Evolutionary conservation across 2,329 filamentous ascomycete genomes (phyloP).

Genomic region (Hypoxylon rubiginosum): DNA sequence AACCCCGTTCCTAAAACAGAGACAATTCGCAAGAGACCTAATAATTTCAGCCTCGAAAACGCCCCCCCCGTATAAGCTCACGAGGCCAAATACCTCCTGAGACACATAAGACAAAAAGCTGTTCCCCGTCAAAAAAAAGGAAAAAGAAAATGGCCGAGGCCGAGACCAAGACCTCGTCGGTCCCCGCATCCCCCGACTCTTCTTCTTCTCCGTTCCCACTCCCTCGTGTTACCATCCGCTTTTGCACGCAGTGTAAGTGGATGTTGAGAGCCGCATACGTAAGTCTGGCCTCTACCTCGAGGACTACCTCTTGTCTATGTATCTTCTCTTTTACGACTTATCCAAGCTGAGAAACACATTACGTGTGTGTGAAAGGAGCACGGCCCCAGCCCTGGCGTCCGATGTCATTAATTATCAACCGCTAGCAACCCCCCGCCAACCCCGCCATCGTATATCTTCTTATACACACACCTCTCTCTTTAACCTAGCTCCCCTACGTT

Average conservation of each 20-base stretch:
- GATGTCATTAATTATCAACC: constrained; percentile 5
- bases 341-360: constrained; percentile 8
- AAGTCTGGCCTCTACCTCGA: constrained; percentile 52
- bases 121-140: background rate
- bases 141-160: constrained; percentile 45
- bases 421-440: constrained; percentile 6
- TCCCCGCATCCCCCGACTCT: constrained; percentile 37
- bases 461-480: background rate
- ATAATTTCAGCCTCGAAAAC: background rate
- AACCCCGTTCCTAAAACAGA: constrained; percentile 1
- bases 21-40: constrained; percentile 1
- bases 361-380: no score
- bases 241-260: constrained; percentile 96
- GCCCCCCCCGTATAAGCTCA: background rate
- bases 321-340: constrained; percentile 5
- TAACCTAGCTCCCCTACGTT: no score
- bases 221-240: constrained; percentile 87
- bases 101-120: background rate
- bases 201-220: constrained; percentile 59
- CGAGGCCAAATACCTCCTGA: background rate
- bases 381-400: background rate
- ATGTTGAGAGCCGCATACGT: constrained; percentile 89
- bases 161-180: constrained; percentile 23
- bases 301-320: constrained; percentile 10
- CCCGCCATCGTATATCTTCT: background rate